Evolutionary conservation across 306 rosid species (phyloP).

Genomic region (Fagus sylvatica): DNA sequence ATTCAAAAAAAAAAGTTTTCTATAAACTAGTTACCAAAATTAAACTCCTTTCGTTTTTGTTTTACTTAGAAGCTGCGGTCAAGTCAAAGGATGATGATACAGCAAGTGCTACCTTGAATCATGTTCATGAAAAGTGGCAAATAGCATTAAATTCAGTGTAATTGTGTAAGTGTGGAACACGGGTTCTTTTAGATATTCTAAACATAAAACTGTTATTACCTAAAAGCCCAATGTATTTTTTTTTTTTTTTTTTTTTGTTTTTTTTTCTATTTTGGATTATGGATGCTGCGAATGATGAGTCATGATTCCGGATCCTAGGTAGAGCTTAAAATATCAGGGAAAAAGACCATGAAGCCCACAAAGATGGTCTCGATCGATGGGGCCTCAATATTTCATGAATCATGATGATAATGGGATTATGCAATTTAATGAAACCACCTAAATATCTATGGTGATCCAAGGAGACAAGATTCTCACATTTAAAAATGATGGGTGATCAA

Average conservation of each 20-base stretch:
- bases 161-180: slow-evolving; percentile 54
- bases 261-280: slow-evolving; percentile 20
- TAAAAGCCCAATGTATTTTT: slow-evolving; percentile 5
- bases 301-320: slow-evolving; percentile 65
- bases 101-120: slow-evolving; percentile 45
- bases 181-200: slow-evolving; percentile 34
- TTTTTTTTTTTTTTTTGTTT: slow-evolving; percentile 26
- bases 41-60: background rate
- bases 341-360: background rate
- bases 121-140: slow-evolving; percentile 47
- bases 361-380: background rate
- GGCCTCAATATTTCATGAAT: slow-evolving; percentile 8
- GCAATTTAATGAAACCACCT: background rate
- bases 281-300: slow-evolving; percentile 27
- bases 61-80: background rate
- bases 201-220: slow-evolving; percentile 17
- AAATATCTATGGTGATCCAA: too few species aligned
- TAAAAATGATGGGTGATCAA: too few species aligned
- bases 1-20: background rate
- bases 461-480: too few species aligned
- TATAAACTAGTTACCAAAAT: background rate
- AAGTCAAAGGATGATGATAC: slow-evolving; percentile 25
- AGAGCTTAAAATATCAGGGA: slow-evolving; percentile 15
- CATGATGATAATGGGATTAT: slow-evolving; percentile 19
- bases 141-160: slow-evolving; percentile 75